Conservation (phyloP, 2,329 filamentous ascomycete genomes). For the Pseudocercospora fijiensis region DNA sequence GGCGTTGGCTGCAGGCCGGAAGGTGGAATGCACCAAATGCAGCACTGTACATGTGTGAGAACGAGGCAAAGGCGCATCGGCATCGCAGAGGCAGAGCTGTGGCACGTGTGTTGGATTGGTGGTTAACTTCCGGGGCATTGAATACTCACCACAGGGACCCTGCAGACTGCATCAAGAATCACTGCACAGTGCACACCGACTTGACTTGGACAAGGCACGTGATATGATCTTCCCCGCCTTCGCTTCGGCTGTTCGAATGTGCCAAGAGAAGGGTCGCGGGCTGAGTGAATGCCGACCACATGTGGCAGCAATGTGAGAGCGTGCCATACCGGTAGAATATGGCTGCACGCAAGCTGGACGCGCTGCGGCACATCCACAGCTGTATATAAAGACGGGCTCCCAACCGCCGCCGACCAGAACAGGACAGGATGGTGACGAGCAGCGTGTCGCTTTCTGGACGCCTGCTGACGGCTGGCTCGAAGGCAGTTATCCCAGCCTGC, state of each 20-base stretch:
- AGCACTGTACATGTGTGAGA: slow-evolving; percentile 12
- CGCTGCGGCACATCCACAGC: no score
- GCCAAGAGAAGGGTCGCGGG: background rate
- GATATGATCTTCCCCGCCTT: background rate
- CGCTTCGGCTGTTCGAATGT: background rate
- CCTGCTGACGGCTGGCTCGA: background rate
- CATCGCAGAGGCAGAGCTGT: no score
- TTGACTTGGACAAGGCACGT: background rate
- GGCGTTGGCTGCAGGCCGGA: slow-evolving; percentile 1
- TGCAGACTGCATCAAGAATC: slow-evolving; percentile 11
- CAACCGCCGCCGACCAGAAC: background rate
- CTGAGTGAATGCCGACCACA: background rate
- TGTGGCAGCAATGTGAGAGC: background rate
- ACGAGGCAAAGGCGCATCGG: slow-evolving; percentile 3
- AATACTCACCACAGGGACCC: slow-evolving; percentile 17
- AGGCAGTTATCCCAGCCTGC: slow-evolving; percentile 4
- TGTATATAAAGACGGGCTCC: no score
- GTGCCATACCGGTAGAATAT: no score
- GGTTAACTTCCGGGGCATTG: background rate
- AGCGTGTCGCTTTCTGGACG: background rate
- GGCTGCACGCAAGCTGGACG: background rate
- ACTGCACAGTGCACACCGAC: no score
- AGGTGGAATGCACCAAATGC: background rate
- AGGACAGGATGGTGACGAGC: slow-evolving; percentile 17
- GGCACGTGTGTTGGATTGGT: slow-evolving; percentile 10